Percentiles rank a stretch among this genome's conserved stretches.
Conservation (phyloP, 2,329 filamentous ascomycete genomes). For the Cladophialophora yegresii region DNA sequence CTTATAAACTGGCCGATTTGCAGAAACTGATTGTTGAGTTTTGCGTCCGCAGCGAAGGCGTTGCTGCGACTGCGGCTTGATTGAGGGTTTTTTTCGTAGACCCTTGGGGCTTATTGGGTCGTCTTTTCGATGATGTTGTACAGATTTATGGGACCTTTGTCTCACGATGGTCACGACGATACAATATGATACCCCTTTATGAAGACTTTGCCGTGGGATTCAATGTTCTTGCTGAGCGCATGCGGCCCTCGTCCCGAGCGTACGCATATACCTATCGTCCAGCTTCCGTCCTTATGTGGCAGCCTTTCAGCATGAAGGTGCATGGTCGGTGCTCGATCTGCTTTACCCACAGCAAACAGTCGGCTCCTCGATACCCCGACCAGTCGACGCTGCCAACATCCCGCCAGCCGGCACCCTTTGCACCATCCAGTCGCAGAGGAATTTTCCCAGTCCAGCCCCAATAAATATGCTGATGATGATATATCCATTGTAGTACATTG, state of each 20-base stretch:
- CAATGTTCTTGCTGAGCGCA: neutral
- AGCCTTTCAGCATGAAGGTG: neutral
- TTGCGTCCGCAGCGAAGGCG: constrained; percentile 39
- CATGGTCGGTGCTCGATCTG: neutral
- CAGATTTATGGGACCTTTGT: constrained; percentile 9
- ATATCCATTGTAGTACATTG: constrained; percentile 70
- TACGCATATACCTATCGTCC: neutral
- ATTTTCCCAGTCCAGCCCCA: constrained; percentile 72
- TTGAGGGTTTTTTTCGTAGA: neutral
- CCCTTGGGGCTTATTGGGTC: neutral
- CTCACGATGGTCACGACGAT: constrained; percentile 22
- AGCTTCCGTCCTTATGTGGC: neutral
- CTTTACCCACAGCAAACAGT: constrained; percentile 31
- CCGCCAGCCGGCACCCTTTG: constrained; percentile 45
- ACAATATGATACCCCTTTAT: constrained; percentile 21
- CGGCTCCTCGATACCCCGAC: constrained; percentile 22
- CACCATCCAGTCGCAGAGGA: constrained; percentile 67
- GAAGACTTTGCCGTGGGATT: neutral
- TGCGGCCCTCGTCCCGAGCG: neutral
- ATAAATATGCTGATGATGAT: constrained; percentile 80
- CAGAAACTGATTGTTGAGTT: constrained; percentile 60
- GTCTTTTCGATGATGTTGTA: constrained; percentile 12
- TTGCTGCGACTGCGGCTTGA: constrained; percentile 9
- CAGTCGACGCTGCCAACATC: neutral
- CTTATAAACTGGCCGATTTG: constrained; percentile 64